Conservation (phyloP, 2,329 filamentous ascomycete species). For the Aciculosporium take region DNA sequence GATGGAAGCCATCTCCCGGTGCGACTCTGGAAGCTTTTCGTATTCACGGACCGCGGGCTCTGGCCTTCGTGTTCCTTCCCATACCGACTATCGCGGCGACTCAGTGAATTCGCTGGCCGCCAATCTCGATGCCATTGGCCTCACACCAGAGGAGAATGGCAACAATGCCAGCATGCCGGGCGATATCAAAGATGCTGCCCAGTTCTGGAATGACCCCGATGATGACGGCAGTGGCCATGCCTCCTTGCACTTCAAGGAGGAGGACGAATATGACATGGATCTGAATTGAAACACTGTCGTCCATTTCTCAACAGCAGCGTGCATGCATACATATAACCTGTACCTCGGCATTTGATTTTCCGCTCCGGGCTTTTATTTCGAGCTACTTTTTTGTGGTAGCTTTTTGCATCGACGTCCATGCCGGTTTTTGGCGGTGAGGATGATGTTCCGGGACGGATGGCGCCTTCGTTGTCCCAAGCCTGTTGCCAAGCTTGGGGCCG, state of each 20-base stretch:
- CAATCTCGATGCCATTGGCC: conserved; percentile 22
- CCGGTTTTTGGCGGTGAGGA: not conserved
- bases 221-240: conserved; percentile 57
- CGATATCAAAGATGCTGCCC: conserved; percentile 36
- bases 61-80: conserved; percentile 79
- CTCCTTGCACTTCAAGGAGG: conserved; percentile 71
- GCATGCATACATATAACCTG: conserved; percentile 4
- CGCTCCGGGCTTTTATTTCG: not conserved
- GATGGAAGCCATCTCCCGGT: conserved; percentile 72
- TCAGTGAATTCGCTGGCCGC: conserved; percentile 38
- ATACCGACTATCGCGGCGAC: conserved; percentile 84
- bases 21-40: conserved; percentile 57
- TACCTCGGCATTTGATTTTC: conserved; percentile 9
- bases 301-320: not conserved
- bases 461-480: not conserved
- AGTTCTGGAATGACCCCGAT: conserved; percentile 55
- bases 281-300: conserved; percentile 27
- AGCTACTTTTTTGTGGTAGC: not conserved
- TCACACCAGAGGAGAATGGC: conserved; percentile 26
- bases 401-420: conserved; percentile 1
- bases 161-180: conserved; percentile 22
- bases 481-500: conserved; percentile 1
- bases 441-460: not conserved
- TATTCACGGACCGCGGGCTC: conserved; percentile 76
- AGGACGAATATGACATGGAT: conserved; percentile 88